Percentiles rank a stretch among this genome's conserved stretches.
Conservation (phyloP, 1,284 basidiomycete genomes). For the Meira miltonrushii region DNA sequence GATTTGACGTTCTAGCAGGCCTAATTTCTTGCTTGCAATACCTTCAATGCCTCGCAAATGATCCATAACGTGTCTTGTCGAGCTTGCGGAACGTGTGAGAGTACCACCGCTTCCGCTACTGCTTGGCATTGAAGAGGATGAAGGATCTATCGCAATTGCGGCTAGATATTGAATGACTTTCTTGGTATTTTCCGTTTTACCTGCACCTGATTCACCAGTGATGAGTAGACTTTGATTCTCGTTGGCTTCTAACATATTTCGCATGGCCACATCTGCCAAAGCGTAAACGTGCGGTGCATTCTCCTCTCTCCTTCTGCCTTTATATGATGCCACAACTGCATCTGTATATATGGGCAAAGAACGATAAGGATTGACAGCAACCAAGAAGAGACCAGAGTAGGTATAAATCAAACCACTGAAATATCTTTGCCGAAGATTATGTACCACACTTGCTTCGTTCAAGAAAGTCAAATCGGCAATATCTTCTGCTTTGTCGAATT, state of each 20-base stretch:
- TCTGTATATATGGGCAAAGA: slow-evolving; percentile 87
- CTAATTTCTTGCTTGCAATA: slow-evolving; percentile 57
- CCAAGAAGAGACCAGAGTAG: slow-evolving; percentile 91
- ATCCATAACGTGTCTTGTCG: slow-evolving; percentile 35
- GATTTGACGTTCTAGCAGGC: slow-evolving; percentile 90
- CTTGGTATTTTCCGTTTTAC: slow-evolving; percentile 99
- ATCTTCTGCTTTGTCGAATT: slow-evolving; percentile 95
- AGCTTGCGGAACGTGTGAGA: slow-evolving; percentile 25
- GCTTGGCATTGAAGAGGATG: slow-evolving; percentile 18
- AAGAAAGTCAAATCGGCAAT: slow-evolving; percentile 97
- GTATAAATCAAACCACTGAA: slow-evolving; percentile 91
- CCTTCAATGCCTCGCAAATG: slow-evolving; percentile 36
- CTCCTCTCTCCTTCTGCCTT: slow-evolving; percentile 83
- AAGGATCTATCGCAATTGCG: slow-evolving; percentile 71
- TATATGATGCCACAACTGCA: slow-evolving; percentile 85
- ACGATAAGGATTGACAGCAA: slow-evolving; percentile 97
- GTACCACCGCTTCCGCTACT: slow-evolving; percentile 16
- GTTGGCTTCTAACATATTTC: slow-evolving; percentile 93
- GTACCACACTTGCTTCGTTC: slow-evolving; percentile 97
- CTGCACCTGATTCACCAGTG: slow-evolving; percentile 98
- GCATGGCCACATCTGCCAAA: slow-evolving; percentile 94
- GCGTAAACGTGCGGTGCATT: slow-evolving; percentile 97
- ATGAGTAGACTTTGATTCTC: slow-evolving; percentile 98
- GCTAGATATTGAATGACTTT: slow-evolving; percentile 99
- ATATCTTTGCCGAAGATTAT: slow-evolving; percentile 87